Evolutionary conservation across 805 yeast genomes (phyloP), one percentile per base, ranked within the genome.

Genomic region (Lipomyces orientalis): DNA sequence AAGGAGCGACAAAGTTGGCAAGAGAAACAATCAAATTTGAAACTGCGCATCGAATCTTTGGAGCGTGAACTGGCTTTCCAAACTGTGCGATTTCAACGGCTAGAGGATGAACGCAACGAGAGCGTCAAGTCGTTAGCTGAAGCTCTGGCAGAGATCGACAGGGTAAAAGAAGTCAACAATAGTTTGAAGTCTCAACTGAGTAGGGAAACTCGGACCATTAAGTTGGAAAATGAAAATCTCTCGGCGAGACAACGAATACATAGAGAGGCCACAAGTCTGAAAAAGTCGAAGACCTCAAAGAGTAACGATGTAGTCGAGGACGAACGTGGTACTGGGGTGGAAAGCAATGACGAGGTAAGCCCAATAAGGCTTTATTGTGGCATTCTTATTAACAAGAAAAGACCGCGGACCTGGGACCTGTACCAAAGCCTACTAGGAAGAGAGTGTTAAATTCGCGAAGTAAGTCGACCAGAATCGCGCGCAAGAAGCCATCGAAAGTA

Each of bases 61-160:
- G 62, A 69, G 59, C 54, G 59, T 2, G 65, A 68, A 8, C 39
- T 64, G 25, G 31, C 60, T 7, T 19, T 61, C 29, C 68, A 69
- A 46, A 54, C 22, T 22, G 22, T 43, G 10, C 29, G 64, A 22
- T 51, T 58, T 19, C 35, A 35, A 37, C 55, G 60, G 12, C 56
- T 67, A 12, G 70, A 69, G 55, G 66, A 58, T n/a, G 72, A 69
- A 55, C 64, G 68, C 19, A 58, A 61, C 31, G 64, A 61, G 12
- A 68, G 71, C 4, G 46, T 61, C 43, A 64, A 22, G 54, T 46
- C 62, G 7, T 49, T 69, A 25, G 12, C 54, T 12, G 55, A 66
- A 9, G 62, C 58, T 14, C 25, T 61, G 51, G 64, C 61, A 29
- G 62, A 58, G 37, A 49, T 63, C 29, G 60, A 46, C 14, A 37